Percentiles rank a stretch among this genome's conserved stretches.
These are phyloP conservation scores for Phtheirospermum japonicum DNA, from an alignment of 257 asterid genomes.

Conservation along the genomic window DNA sequence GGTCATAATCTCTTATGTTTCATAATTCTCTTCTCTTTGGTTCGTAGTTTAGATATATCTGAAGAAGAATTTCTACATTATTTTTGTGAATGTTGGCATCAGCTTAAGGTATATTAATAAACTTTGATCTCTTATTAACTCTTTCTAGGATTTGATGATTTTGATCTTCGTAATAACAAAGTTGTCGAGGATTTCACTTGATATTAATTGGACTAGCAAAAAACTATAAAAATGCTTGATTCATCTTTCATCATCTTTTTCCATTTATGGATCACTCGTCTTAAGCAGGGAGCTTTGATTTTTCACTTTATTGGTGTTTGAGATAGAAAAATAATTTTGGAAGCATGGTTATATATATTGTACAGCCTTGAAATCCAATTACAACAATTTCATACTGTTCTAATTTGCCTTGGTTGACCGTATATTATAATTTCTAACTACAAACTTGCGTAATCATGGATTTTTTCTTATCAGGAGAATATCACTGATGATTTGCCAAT, in stretches of 20 bases:
- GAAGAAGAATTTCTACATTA: conserved; percentile 74
- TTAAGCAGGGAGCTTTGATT: conserved; percentile 7
- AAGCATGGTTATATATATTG: neutral
- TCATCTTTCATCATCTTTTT: neutral
- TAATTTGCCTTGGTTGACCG: conserved; percentile 4
- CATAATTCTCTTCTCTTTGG: conserved; percentile 29
- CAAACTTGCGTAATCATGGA: conserved; percentile 21
- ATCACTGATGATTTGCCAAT: conserved; percentile 71
- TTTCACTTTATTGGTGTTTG: conserved; percentile 5
- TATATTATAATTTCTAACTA: conserved; percentile 11
- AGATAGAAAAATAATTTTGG: conserved; percentile 10
- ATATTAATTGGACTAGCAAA: neutral
- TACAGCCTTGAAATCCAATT: conserved; percentile 6
- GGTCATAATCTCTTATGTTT: conserved; percentile 2
- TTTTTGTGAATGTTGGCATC: conserved; percentile 87
- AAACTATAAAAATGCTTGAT: conserved; percentile 1
- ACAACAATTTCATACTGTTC: neutral
- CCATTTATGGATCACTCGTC: no score
- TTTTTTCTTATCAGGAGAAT: conserved; percentile 53
- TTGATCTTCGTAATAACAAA: conserved; percentile 9
- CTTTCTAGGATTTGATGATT: conserved; percentile 8
- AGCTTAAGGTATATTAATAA: conserved; percentile 52
- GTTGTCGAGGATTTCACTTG: neutral
- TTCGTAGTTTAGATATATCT: conserved; percentile 71
- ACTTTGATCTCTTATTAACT: conserved; percentile 14